A percentile compares a stretch with the other conserved stretches of the same genome.
These are phyloP conservation scores for Phytophthora capsici DNA, from an alignment of 352 stramenopile species.

Conservation along the genomic window DNA sequence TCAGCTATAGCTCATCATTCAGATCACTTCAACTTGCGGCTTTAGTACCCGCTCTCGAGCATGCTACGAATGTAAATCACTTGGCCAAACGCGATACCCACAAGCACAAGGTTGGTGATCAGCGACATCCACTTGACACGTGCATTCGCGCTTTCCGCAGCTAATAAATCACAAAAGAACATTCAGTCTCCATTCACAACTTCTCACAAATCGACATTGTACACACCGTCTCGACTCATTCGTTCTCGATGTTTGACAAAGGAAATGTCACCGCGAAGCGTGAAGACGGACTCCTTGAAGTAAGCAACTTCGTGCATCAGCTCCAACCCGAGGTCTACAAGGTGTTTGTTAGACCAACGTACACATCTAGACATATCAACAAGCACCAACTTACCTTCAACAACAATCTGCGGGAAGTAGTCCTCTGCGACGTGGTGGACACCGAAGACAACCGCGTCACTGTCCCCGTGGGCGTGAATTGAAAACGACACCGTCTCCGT, in stretches of 20 bases:
- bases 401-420: constrained; percentile 81
- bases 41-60: constrained; percentile 79
- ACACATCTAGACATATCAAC: neutral
- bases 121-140: constrained; percentile 88
- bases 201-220: neutral
- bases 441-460: constrained; percentile 59
- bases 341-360: constrained; percentile 1
- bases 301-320: constrained; percentile 83
- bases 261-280: constrained; percentile 76
- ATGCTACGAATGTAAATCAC: constrained; percentile 87
- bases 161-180: constrained; percentile 36
- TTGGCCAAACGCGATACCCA: constrained; percentile 80
- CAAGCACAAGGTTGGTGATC: constrained; percentile 78
- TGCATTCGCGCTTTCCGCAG: constrained; percentile 75
- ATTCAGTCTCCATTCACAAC: no score
- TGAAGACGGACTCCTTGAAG: constrained; percentile 85
- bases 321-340: constrained; percentile 73
- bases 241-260: constrained; percentile 85
- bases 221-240: constrained; percentile 68
- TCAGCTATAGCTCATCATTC: constrained; percentile 8
- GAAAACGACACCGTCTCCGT: constrained; percentile 66
- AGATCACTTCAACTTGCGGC: neutral
- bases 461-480: constrained; percentile 61
- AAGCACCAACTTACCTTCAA: constrained; percentile 54
- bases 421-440: constrained; percentile 64